These are phyloP conservation scores for Starmera stellimalicola DNA, from an alignment of 1,139 yeast genomes.

Conservation along the genomic window DNA sequence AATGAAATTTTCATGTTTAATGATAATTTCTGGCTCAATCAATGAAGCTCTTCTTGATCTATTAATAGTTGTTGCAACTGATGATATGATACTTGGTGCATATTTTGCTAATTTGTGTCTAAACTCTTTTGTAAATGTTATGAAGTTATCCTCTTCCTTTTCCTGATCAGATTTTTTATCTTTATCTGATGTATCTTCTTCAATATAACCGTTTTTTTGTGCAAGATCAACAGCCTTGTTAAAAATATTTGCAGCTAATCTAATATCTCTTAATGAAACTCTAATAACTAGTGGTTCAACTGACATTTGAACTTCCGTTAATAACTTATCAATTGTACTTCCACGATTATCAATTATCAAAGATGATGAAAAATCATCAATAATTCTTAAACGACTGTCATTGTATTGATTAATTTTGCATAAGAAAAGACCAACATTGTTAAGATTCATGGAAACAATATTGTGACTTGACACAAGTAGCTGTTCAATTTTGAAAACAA, in stretches of 20 bases:
- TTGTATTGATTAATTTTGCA: constrained; percentile 64
- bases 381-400: constrained; percentile 52
- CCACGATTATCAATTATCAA: constrained; percentile 66
- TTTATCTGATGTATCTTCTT: constrained; percentile 17
- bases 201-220: constrained; percentile 14
- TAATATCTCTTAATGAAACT: constrained; percentile 78
- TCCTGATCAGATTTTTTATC: constrained; percentile 15
- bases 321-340: constrained; percentile 43
- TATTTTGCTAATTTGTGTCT: constrained; percentile 47
- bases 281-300: constrained; percentile 77
- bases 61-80: constrained; percentile 26
- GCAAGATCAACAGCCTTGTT: constrained; percentile 56
- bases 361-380: constrained; percentile 84
- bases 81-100: constrained; percentile 53
- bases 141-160: constrained; percentile 20
- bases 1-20: constrained; percentile 64
- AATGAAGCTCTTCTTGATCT: constrained; percentile 8
- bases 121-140: constrained; percentile 52
- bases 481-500: constrained; percentile 84
- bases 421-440: constrained; percentile 80
- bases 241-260: constrained; percentile 66
- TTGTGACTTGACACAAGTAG: constrained; percentile 63
- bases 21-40: constrained; percentile 28
- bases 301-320: constrained; percentile 60
- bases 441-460: constrained; percentile 52